These are phyloP conservation scores for Penicillium italicum DNA, from an alignment of 2,329 filamentous ascomycete genomes.

Conservation along the genomic window DNA sequence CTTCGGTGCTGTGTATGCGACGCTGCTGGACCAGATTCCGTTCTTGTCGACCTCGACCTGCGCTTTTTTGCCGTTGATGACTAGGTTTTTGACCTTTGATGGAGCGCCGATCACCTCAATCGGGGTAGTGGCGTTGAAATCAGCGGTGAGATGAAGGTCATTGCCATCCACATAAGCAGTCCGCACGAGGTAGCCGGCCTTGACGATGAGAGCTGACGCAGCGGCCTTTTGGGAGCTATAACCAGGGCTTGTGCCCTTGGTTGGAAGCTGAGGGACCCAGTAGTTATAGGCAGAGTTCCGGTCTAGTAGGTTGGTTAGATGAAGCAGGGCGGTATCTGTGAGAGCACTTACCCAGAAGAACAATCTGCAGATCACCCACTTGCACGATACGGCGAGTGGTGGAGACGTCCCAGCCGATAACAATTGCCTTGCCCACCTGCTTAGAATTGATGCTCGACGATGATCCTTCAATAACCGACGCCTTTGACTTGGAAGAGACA, in stretches of 20 bases:
- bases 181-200: constrained; percentile 44
- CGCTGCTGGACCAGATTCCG: constrained; percentile 51
- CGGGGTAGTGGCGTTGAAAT: constrained; percentile 66
- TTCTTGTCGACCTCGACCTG: constrained; percentile 41
- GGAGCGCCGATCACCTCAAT: constrained; percentile 66
- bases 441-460: constrained; percentile 29
- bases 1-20: constrained; percentile 50
- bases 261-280: constrained; percentile 42
- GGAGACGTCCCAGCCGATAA: constrained; percentile 55
- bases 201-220: constrained; percentile 40
- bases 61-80: constrained; percentile 56
- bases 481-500: constrained; percentile 28
- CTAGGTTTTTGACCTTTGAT: constrained; percentile 53
- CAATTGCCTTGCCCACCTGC: constrained; percentile 25
- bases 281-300: constrained; percentile 47
- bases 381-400: constrained; percentile 42
- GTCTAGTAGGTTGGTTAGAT: constrained; percentile 41
- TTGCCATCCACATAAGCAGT: constrained; percentile 52
- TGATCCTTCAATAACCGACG: constrained; percentile 35
- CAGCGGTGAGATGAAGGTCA: constrained; percentile 62
- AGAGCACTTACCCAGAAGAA: constrained; percentile 48
- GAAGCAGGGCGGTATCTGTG: neutral
- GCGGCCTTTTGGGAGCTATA: constrained; percentile 31
- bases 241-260: constrained; percentile 25
- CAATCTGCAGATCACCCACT: constrained; percentile 49